Base-by-base conservation (phyloP, 2,329 filamentous ascomycete species). In the Nothophaeocryptopus gaeumannii region DNA sequence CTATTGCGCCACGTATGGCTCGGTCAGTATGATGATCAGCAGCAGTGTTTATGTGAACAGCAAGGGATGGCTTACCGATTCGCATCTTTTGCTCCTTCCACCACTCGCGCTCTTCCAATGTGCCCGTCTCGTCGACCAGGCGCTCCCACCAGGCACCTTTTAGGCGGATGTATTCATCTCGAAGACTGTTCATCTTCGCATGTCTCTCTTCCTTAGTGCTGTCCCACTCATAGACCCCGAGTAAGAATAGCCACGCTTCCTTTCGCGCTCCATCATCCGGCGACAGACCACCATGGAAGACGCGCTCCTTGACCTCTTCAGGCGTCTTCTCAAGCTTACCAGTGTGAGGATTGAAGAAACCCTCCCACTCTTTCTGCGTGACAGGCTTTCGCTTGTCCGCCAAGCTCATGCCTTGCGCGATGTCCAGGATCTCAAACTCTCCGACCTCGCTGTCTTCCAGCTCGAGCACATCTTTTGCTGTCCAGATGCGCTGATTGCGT, bases 131-230 rank as follows among this genome's bases (percentile, higher is more conserved):
- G 49, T 96, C 91, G 2, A 93, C 80, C 61, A 96, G 84, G 33
- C 87, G 80, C 70, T 97, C 91, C 95, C 95, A 99, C 95, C 93
- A 99, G 0, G 86, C 80, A 5, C 87, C 89, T 71, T 99, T 99
- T 37, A 99, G 77, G 57, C 90, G 86, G 51, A 97, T 88, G 67
- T 97, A 99, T 61, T 95, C 89, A 62, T 99, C 93, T 8, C 93
- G 79, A 31, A 95, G 79, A 7, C 88, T 95, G 39, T 93, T 92
- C 61, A 91, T 77, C 60, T 91, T 81, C 0, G 85, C 89, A 62
- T 84, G 88, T 34, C 93, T 81, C 66, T 99, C 93, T 53, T 96
- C 89, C 1, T 77, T 77, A 0, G 86, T 90, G 68, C 89, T 95
- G 60, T 96, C 84, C 95, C 95, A 99, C 2, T 92, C 85, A 63